These are phyloP conservation scores for Termitomyces sp. DNA, from an alignment of 768 basidiomycete genomes.

Conservation along the genomic window DNA sequence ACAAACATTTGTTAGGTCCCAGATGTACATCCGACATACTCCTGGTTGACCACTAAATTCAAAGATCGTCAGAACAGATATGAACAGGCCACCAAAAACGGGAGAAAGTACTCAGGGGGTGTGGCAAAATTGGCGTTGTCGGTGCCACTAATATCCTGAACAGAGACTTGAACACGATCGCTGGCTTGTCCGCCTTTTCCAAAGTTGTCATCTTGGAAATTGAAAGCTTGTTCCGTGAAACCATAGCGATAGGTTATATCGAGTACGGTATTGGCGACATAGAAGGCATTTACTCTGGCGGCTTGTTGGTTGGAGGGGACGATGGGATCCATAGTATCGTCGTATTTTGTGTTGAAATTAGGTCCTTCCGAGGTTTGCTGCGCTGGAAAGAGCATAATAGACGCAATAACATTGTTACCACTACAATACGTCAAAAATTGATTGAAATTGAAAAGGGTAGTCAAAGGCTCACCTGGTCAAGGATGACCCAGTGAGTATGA, in stretches of 20 bases:
- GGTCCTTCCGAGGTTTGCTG: constrained; percentile 30
- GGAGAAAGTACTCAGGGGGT: constrained; percentile 31
- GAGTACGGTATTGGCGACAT: constrained; percentile 56
- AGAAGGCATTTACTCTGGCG: constrained; percentile 52
- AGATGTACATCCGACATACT: constrained; percentile 25
- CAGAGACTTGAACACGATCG: constrained; percentile 46
- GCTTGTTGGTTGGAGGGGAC: constrained; percentile 42
- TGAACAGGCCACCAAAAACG: neutral
- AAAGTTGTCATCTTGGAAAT: constrained; percentile 56
- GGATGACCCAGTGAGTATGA: neutral
- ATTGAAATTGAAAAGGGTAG: too few relatives aligned
- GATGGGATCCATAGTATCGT: constrained; percentile 22
- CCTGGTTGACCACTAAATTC: constrained; percentile 26
- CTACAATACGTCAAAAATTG: constrained; percentile 6
- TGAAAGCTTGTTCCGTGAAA: constrained; percentile 54
- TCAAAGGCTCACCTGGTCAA: neutral
- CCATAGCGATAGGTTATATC: constrained; percentile 44
- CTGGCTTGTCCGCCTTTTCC: constrained; percentile 43
- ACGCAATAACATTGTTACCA: constrained; percentile 35
- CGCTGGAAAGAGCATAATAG: constrained; percentile 25
- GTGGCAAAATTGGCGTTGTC: constrained; percentile 41
- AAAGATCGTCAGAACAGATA: neutral
- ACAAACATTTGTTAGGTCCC: constrained; percentile 12
- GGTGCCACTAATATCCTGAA: constrained; percentile 40
- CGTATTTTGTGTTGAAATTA: constrained; percentile 35